Base-by-base conservation (phyloP, 768 basidiomycete species). In the Trametes villosa region DNA sequence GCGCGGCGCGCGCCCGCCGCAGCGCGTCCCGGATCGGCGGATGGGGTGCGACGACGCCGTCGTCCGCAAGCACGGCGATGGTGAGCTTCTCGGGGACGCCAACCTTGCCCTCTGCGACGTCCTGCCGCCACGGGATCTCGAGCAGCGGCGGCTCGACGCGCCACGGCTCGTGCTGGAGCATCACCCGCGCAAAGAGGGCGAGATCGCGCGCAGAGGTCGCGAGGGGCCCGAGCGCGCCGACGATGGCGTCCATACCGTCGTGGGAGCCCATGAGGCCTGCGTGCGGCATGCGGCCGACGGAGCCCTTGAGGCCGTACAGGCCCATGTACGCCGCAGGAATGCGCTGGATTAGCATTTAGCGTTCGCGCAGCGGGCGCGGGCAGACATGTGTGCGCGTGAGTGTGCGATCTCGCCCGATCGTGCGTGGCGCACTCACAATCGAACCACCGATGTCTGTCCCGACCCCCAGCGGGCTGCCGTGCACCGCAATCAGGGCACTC, bases 371-470 rank as follows among this genome's bases (percentile, higher is more conserved):
- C 36, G 36, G 34, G 15, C 9, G 5, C 15, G 36, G 4, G 36
- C 36, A 18, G 22, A 20, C 42, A 15, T 9, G n/a, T 9, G 27
- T n/a, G 20, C 8, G 29, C 27, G 46, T 54, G 34, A 56, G 63
- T 59, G 45, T 26, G 27, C 30, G 40, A 50, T 57, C 48, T 31
- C 47, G 24, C 29, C 45, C 51, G 52, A 41, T 53, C 46, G 50
- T 44, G 40, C 18, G 57, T 42, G 22, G 26, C 36, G 45, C 52
- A 65, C 74, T 68, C 59, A 76, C 76, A 51, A 96, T 75, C 67
- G 89, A 91, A 57, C 89, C 90, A 36, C 93, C 94, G 55, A 94
- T 82, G 67, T 94, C 93, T 20, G 83, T 84, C n/a, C 95, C 95
- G 53, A 93, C 78, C 1, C 95, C 94, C 9, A 94, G 67, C 0